Evolutionary conservation across 2,329 filamentous ascomycete species (phyloP), one percentile per base, ranked within the genome.

Genomic region (Fusarium poae): DNA sequence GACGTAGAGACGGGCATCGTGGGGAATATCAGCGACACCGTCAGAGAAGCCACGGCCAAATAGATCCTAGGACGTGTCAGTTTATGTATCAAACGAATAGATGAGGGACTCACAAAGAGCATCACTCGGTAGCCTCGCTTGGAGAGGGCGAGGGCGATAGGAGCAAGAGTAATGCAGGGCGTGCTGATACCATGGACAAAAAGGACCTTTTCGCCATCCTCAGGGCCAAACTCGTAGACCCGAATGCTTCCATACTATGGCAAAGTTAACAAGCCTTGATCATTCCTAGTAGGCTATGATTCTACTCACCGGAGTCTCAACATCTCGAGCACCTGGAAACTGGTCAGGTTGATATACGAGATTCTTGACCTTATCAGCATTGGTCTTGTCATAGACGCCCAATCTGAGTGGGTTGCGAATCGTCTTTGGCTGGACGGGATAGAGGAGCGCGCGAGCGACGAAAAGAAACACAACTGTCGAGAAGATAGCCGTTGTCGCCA

Each of bases 161-260:
- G 86, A 27, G 86, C 85, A 18, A 96, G 82, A 2, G 92, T 89
- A 72, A 94, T 86, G 77, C 91, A 93, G 0, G 93, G 91, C 0
- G 92, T 97, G 64, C 90, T 93, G 76, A 97, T 95, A 44, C 93
- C 93, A 76, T 97, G 93, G 11, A 97, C 83, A 34, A 97, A 84
- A 18, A 97, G 79, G 6, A 96, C 89, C 73, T 92, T 94, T 45
- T 86, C 84, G 10, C 93, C 93, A 55, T 87, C 79, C 51, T 89
- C 85, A 2, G 92, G 91, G 2, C 93, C 93, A 80, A 91, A 97
- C 81, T 97, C 93, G 76, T 96, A 96, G 23, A 92, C 90, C 37
- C 92, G 84, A 56, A 94, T 89, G 34, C 84, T 88, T 50, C 93
- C 93, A 76, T 93, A 94, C 74, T 87, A 40, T 10, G 18, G 20